Base-by-base conservation (phyloP, 345 rosid species). In the Erysimum cheiranthoides region DNA sequence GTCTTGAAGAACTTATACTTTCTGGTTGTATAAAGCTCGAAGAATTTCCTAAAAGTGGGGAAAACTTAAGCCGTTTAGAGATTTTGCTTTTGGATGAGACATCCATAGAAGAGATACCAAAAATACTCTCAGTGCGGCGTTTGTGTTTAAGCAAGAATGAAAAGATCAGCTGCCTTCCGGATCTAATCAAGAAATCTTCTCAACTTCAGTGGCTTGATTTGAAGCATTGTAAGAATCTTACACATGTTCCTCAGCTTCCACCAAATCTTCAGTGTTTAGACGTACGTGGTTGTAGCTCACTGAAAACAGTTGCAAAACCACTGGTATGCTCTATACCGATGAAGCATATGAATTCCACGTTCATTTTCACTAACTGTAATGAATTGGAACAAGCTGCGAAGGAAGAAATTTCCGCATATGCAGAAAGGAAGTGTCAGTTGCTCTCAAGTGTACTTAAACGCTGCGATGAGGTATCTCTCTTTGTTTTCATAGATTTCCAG, bases 221-320 rank as follows among this genome's bases (percentile, higher is more conserved):
- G 65, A 73, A 73, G 71, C 10, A 64, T 2, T 73, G 77, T 34
- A 43, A 30, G 4, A 73, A 5, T 1, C 71, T 73, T 34, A 64
- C 45, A 42, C n/a, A 40, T 53, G 11, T 73, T 64, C 58, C 77
- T 12, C 3, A 52, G 64, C 71, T 73, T 73, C 77, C 77, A 63
- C 46, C 71, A 63, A 64, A 35, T 21, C 65, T 73, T 52, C 54
- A 73, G 17, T 64, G 56, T 3, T 54, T 73, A 43, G 65, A 73
- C 43, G 71, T n/a, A 30, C n/a, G 12, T 42, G 47, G 71, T 0
- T 73, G 77, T 35, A 18, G n/a, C 50, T 63, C 63, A 53, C 57
- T 73, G 38, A 53, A 42, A 45, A 54, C 28, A 13, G 1, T 64
- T 32, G 28, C 65, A 2, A 18, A 10, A 5, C 71, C 64, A 31